Evolutionary conservation across 2,329 filamentous ascomycete genomes (phyloP).

Genomic region (Allantophomopsis cytisporea): DNA sequence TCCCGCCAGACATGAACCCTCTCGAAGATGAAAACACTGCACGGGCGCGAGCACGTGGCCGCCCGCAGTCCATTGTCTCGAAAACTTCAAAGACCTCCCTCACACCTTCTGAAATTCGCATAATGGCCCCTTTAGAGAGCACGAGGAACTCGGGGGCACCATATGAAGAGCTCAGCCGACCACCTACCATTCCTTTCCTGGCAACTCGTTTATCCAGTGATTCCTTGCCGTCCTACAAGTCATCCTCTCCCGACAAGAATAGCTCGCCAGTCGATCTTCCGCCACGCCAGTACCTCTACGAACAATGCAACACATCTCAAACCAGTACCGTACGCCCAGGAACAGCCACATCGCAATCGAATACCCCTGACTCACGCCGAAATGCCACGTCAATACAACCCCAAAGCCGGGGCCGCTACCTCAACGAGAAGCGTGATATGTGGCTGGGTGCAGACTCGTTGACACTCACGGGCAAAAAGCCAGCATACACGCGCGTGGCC

Average conservation of each 20-base stretch:
- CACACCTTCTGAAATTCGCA: conserved; percentile 43
- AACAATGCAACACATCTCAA: neutral
- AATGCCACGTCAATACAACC: no score
- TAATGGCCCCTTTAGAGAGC: conserved; percentile 30
- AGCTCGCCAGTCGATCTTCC: conserved; percentile 42
- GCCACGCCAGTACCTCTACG: conserved; percentile 36
- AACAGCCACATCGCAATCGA: no score
- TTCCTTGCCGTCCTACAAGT: conserved; percentile 36
- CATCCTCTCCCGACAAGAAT: conserved; percentile 33
- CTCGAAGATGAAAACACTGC: conserved; percentile 77
- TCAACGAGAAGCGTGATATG: no score
- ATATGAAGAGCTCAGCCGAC: conserved; percentile 30
- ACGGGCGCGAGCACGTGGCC: conserved; percentile 47
- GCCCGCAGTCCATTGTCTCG: conserved; percentile 43
- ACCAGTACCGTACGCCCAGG: neutral
- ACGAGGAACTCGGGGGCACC: conserved; percentile 28
- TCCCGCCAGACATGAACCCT: conserved; percentile 93
- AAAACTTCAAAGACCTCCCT: conserved; percentile 12
- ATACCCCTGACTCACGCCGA: no score
- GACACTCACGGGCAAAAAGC: no score
- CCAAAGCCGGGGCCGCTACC: no score
- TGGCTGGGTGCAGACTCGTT: no score
- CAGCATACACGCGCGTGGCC: no score
- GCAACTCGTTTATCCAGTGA: conserved; percentile 59
- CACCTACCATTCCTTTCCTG: conserved; percentile 59